Evolutionary conservation across 2,329 filamentous ascomycete genomes (phyloP).

Genomic region (Fusarium anguioides): DNA sequence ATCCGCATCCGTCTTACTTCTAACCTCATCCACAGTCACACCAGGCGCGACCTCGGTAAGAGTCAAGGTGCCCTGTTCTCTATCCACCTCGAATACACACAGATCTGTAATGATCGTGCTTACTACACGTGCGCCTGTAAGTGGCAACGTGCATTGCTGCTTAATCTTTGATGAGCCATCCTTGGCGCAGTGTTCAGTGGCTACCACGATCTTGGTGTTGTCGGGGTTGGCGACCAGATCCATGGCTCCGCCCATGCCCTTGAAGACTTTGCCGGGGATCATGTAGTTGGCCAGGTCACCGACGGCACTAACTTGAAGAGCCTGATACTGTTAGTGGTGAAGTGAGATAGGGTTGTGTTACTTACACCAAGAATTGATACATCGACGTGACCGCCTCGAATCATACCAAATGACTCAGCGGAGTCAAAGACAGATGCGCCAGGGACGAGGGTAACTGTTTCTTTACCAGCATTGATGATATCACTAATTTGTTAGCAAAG

Average conservation of each 20-base stretch:
- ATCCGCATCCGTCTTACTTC: constrained; percentile 74
- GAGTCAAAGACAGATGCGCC: constrained; percentile 83
- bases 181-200: constrained; percentile 76
- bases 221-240: constrained; percentile 78
- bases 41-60: constrained; percentile 78
- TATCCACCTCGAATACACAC: constrained; percentile 78
- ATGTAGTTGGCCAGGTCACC: constrained; percentile 91
- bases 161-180: constrained; percentile 75
- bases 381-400: constrained; percentile 84
- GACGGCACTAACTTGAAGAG: constrained; percentile 80
- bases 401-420: constrained; percentile 88
- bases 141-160: constrained; percentile 69
- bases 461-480: constrained; percentile 88
- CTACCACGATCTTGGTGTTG: constrained; percentile 77
- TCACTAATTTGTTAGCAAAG: constrained; percentile 57
- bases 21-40: constrained; percentile 74
- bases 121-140: constrained; percentile 74
- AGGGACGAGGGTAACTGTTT: constrained; percentile 82
- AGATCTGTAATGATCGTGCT: constrained; percentile 80
- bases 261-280: constrained; percentile 88
- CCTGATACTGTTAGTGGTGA: constrained; percentile 48
- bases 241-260: constrained; percentile 87
- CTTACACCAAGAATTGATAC: constrained; percentile 80
- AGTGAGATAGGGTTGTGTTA: not conserved
- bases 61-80: constrained; percentile 69